A percentile compares a stretch with the other conserved stretches of the same genome.
Conservation (phyloP, 2,329 filamentous ascomycete species). For the Sodiomyces alkalinus region DNA sequence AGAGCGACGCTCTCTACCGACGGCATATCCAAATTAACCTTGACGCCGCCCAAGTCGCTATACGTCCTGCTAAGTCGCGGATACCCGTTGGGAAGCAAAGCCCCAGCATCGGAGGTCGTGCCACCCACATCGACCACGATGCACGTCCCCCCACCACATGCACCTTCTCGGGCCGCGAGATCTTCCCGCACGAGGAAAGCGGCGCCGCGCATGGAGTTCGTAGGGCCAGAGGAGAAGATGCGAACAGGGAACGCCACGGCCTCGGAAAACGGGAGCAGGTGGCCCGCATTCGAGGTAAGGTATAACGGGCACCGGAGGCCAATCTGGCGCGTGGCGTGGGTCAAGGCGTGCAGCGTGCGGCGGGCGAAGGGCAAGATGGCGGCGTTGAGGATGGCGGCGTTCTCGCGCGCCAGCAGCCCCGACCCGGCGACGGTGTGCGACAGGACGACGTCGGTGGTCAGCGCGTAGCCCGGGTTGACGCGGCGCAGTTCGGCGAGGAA, state of each 20-base stretch:
- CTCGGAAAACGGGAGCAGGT: slow-evolving; percentile 9
- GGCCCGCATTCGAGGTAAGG: slow-evolving; percentile 34
- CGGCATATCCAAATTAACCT: slow-evolving; percentile 12
- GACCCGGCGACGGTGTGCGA: slow-evolving; percentile 20
- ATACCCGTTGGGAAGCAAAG: slow-evolving; percentile 10
- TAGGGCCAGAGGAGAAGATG: slow-evolving; percentile 11
- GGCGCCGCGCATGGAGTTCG: slow-evolving; percentile 12
- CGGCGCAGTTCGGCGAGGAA: slow-evolving; percentile 26
- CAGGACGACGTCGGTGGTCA: slow-evolving; percentile 5
- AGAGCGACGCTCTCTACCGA: slow-evolving; percentile 11
- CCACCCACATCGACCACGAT: slow-evolving; percentile 12
- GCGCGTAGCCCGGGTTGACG: slow-evolving; percentile 10
- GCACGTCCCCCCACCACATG: slow-evolving; percentile 4
- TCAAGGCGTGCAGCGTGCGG: slow-evolving; percentile 28
- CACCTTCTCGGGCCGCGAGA: neutral
- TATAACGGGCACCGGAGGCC: slow-evolving; percentile 23
- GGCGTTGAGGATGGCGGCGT: slow-evolving; percentile 37
- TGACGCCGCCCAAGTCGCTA: slow-evolving; percentile 10
- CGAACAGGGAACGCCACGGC: slow-evolving; percentile 10
- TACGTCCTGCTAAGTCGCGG: slow-evolving; percentile 11
- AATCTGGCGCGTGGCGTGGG: slow-evolving; percentile 25
- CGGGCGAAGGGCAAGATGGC: slow-evolving; percentile 30
- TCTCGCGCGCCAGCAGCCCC: slow-evolving; percentile 32
- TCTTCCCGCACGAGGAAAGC: slow-evolving; percentile 7
- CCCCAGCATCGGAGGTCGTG: slow-evolving; percentile 11